phyloP scores from a whole-genome alignment of 352 stramenopile species.

The Pythium periplocum region DNA sequence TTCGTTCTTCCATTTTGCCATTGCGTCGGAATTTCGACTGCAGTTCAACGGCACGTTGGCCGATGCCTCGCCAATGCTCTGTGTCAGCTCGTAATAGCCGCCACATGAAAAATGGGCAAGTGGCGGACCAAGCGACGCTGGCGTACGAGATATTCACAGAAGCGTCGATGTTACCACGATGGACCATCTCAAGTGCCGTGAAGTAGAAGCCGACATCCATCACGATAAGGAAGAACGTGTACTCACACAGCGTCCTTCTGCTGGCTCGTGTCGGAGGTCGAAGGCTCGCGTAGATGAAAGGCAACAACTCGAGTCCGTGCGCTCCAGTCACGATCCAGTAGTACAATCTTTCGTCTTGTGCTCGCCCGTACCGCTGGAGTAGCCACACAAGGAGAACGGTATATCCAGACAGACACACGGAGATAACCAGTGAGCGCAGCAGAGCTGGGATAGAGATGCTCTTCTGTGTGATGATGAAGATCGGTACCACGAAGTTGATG shows the following conservation, averaged over 20 bases:
- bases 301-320: constrained; percentile 26
- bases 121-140: constrained; percentile 39
- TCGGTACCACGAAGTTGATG: constrained; percentile 48
- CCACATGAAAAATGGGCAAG: constrained; percentile 66
- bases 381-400: constrained; percentile 52
- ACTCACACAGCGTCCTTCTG: constrained; percentile 45
- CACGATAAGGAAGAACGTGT: constrained; percentile 42
- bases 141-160: constrained; percentile 30
- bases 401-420: constrained; percentile 42
- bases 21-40: constrained; percentile 37
- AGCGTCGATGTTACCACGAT: constrained; percentile 16
- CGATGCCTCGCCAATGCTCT: constrained; percentile 63
- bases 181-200: constrained; percentile 34
- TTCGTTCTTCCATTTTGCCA: constrained; percentile 15
- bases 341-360: constrained; percentile 14
- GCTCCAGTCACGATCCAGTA: constrained; percentile 27
- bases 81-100: constrained; percentile 67
- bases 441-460: constrained; percentile 52
- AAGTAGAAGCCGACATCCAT: constrained; percentile 35
- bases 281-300: constrained; percentile 43
- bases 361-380: constrained; percentile 7
- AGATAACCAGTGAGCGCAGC: constrained; percentile 27
- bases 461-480: constrained; percentile 54
- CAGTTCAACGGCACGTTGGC: constrained; percentile 41
- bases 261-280: constrained; percentile 37